Conservation (phyloP, 2,329 filamentous ascomycete genomes). For the Penicillium decumbens region DNA sequence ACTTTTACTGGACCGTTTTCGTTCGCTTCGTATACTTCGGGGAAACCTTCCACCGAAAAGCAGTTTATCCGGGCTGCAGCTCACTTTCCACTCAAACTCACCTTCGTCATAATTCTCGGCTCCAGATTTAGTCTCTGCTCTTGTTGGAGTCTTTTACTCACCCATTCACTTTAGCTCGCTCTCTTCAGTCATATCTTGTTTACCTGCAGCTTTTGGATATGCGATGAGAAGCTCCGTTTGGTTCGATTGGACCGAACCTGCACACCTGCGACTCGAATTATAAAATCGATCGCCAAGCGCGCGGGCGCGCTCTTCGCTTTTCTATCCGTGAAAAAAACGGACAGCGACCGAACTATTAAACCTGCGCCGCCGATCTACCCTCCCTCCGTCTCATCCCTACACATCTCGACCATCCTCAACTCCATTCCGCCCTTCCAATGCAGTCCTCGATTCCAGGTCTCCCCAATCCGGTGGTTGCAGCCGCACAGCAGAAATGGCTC, state of each 20-base stretch:
- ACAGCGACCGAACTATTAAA: not conserved
- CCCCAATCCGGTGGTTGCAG: constrained; percentile 49
- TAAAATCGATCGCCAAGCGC: constrained; percentile 12
- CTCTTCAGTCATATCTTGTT: not conserved
- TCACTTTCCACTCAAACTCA: not conserved
- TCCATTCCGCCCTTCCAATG: constrained; percentile 18
- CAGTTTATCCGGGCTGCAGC: not conserved
- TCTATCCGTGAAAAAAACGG: not conserved
- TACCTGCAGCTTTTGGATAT: not conserved
- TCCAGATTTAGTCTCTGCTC: not conserved
- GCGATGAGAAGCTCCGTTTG: constrained; percentile 9
- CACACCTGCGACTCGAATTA: constrained; percentile 11
- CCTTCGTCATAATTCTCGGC: not conserved
- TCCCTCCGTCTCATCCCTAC: not conserved
- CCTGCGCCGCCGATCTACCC: not conserved
- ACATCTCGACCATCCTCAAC: not conserved
- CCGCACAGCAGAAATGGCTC: constrained; percentile 72
- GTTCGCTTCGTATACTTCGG: not conserved
- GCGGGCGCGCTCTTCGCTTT: constrained; percentile 16
- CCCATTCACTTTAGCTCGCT: not conserved
- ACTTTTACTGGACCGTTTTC: too few relatives aligned
- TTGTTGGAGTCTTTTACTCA: not conserved
- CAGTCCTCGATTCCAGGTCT: constrained; percentile 35
- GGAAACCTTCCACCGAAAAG: not conserved
- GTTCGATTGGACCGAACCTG: constrained; percentile 7